phyloP scores from a whole-genome alignment of 2,329 filamentous ascomycete species.

The Drechslera avenae region DNA sequence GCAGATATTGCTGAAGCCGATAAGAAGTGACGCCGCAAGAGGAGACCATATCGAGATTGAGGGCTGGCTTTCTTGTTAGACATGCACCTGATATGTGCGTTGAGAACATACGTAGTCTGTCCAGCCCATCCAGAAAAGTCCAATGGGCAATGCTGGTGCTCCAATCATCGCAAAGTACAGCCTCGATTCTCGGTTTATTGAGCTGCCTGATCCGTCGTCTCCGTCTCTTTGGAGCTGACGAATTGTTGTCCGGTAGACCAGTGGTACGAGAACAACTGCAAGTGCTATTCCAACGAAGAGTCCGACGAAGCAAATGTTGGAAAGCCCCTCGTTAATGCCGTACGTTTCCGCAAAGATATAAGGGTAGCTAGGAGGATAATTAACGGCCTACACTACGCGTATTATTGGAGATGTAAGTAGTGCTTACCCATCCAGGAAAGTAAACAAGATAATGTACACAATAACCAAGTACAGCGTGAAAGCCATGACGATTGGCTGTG shows the following conservation, averaged over 20 bases:
- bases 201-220: slow-evolving; percentile 43
- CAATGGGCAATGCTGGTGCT: slow-evolving; percentile 56
- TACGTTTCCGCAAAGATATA: slow-evolving; percentile 59
- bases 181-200: slow-evolving; percentile 59
- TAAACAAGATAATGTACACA: slow-evolving; percentile 62
- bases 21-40: slow-evolving; percentile 54
- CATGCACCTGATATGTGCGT: not conserved
- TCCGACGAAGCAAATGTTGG: slow-evolving; percentile 55
- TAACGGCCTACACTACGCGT: not conserved
- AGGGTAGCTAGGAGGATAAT: slow-evolving; percentile 16
- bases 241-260: slow-evolving; percentile 45
- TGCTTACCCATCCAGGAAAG: slow-evolving; percentile 58
- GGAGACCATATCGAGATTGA: slow-evolving; percentile 11
- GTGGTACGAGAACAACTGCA: slow-evolving; percentile 49
- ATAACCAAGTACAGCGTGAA: slow-evolving; percentile 59
- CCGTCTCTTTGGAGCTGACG: slow-evolving; percentile 39
- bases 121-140: slow-evolving; percentile 66
- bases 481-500: slow-evolving; percentile 54
- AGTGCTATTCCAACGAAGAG: slow-evolving; percentile 53
- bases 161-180: slow-evolving; percentile 60
- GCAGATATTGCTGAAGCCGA: slow-evolving; percentile 8
- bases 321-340: slow-evolving; percentile 52
- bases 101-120: slow-evolving; percentile 46
- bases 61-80: not conserved
- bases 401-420: not conserved